phyloP scores from a whole-genome alignment of 495 filamentous ascomycete genomes.

The Chaetomium tenue region DNA sequence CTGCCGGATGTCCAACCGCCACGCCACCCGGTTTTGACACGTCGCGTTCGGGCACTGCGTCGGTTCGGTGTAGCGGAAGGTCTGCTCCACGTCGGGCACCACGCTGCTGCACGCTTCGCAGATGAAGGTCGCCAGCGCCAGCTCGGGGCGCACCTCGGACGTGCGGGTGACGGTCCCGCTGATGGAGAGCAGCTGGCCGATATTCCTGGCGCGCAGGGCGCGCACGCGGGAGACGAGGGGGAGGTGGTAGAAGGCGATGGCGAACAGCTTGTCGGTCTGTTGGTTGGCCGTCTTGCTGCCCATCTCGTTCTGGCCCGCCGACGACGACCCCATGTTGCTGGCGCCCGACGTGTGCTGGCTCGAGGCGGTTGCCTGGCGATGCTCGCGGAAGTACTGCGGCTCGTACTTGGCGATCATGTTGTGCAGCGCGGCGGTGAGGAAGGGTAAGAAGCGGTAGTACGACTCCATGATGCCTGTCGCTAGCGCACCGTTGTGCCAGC shows the following conservation, averaged over 20 bases:
- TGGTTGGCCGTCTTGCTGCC: slow-evolving; percentile 79
- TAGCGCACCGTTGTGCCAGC: slow-evolving; percentile 66
- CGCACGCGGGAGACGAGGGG: slow-evolving; percentile 90
- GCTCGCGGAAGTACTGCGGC: slow-evolving; percentile 86
- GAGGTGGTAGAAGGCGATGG: slow-evolving; percentile 93
- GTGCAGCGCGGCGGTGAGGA: slow-evolving; percentile 84
- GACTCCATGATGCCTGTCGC: slow-evolving; percentile 80
- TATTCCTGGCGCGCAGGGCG: slow-evolving; percentile 82
- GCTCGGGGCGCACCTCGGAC: slow-evolving; percentile 91
- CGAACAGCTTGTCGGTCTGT: slow-evolving; percentile 94
- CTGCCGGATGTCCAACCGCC: slow-evolving; percentile 93
- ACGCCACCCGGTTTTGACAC: slow-evolving; percentile 86
- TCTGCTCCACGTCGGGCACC: slow-evolving; percentile 90
- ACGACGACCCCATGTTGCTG: slow-evolving; percentile 53
- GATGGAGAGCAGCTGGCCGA: slow-evolving; percentile 89
- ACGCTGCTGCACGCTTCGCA: slow-evolving; percentile 83
- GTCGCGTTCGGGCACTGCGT: slow-evolving; percentile 89
- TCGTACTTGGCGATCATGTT: slow-evolving; percentile 92
- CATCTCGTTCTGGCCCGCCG: slow-evolving; percentile 62
- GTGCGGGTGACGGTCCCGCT: slow-evolving; percentile 96
- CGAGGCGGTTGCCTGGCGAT: slow-evolving; percentile 69
- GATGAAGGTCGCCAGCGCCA: slow-evolving; percentile 87
- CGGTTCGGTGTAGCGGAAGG: slow-evolving; percentile 94
- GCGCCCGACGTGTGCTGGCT: slow-evolving; percentile 64
- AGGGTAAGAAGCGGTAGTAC: slow-evolving; percentile 95